Evolutionary conservation across 805 yeast species (phyloP), one percentile per base, ranked within the genome.

Genomic region (Yarrowia yakushimensis): DNA sequence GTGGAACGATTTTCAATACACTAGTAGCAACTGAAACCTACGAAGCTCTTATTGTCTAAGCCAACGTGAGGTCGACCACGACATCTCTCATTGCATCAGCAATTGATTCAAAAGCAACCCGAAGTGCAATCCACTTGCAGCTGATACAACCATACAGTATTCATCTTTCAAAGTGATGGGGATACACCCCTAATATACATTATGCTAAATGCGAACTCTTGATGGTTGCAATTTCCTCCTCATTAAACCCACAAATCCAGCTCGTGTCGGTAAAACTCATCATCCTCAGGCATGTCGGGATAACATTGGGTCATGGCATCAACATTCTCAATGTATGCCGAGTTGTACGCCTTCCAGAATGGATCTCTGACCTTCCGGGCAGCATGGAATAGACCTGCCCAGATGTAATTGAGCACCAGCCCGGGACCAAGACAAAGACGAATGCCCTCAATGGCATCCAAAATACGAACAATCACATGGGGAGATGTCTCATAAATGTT

Each of bases 401-500:
- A 83, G 0, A 87, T 68, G 72, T 94, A 94, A 68, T 88, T 85
- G 79, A 87, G 71, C 62, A 87, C 77, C 1, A 84, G 69, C 0
- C 96, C 97, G 5, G 82, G 79, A 0, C 99, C 99, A 13, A 92
- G 72, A 0, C 86, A 86, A 48, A 80, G 76, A 34, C 93, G 77
- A 27, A 90, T 71, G 1, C 89, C 86, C 64, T 88, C 91, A 27
- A 94, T 77, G 61, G 92, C 87, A 62, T 90, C 97, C 50, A 88
- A 66, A 1, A 94, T 85, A 66, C 98, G 82, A 10, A 78, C 80
- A 63, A 92, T 91, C 13, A 92, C 97, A 73, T 94, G 99, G 0
- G 98, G 98, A 0, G 97, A 91, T 0, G 97, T 88, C 72, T 93
- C 99, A 71, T 84, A 91, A 1, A 94, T 78, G 71, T 94, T 94